Conservation (phyloP, 495 filamentous ascomycete species). For the Podospora conica region DNA sequence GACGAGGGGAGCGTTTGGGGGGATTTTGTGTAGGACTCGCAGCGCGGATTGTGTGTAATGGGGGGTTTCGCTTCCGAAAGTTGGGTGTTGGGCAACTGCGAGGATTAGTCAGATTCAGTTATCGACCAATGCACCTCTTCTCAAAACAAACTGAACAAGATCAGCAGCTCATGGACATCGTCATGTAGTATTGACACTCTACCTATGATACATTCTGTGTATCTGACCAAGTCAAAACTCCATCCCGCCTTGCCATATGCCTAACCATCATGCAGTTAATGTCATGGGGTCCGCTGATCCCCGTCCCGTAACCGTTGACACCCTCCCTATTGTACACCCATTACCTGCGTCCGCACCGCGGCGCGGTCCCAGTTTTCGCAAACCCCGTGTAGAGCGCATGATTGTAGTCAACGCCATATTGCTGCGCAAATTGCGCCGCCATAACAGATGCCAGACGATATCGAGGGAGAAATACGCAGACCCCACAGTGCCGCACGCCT, state of each 20-base stretch:
- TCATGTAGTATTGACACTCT: background rate
- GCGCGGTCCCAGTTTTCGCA: conserved; percentile 4
- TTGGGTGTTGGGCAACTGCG: too few species aligned
- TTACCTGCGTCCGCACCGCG: background rate
- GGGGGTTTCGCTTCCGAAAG: too few species aligned
- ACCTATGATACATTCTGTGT: conserved; percentile 6
- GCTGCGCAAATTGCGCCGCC: conserved; percentile 15
- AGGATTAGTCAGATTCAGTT: too few species aligned
- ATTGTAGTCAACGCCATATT: conserved; percentile 22
- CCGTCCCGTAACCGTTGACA: background rate
- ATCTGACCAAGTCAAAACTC: conserved; percentile 1
- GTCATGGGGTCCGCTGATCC: background rate
- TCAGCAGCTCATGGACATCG: background rate
- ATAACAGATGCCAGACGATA: conserved; percentile 20
- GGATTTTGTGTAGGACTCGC: background rate
- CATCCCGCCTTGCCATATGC: conserved; percentile 3
- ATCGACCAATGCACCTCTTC: too few species aligned
- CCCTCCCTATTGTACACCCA: conserved; percentile 16
- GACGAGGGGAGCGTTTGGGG: conserved; percentile 34
- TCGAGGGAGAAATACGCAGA: conserved; percentile 14
- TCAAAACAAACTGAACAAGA: background rate
- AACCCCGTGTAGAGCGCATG: conserved; percentile 15
- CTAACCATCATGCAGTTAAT: conserved; percentile 8
- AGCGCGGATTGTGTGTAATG: background rate
- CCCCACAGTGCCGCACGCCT: background rate